A percentile compares a stretch with the other conserved stretches of the same genome.
Conservation (phyloP, 768 basidiomycete species). For the Podaxis mareebaensis region DNA sequence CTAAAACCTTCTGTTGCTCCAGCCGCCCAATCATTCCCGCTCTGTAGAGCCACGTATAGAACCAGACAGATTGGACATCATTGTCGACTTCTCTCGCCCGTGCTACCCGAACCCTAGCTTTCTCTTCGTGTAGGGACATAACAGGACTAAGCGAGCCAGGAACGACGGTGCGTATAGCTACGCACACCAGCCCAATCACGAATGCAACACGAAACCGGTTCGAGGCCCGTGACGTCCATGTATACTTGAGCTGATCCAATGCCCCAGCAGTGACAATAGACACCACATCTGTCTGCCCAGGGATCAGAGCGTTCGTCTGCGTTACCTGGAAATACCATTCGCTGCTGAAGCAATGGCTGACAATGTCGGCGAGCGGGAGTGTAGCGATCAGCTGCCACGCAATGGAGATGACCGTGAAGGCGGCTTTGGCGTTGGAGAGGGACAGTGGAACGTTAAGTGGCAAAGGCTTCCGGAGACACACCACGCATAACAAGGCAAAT, state of each 20-base stretch:
- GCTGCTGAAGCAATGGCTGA: neutral
- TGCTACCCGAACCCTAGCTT: neutral
- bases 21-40: neutral
- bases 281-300: neutral
- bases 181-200: neutral
- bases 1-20: neutral
- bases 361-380: neutral
- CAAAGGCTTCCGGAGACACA: neutral
- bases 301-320: neutral
- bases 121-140: neutral
- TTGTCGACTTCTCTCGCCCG: neutral
- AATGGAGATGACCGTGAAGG: neutral
- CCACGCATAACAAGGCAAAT: neutral
- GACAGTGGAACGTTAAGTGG: neutral
- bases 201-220: neutral
- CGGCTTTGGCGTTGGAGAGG: constrained; percentile 2
- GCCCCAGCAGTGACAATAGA: constrained; percentile 1
- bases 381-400: neutral
- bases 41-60: neutral
- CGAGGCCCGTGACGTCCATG: neutral
- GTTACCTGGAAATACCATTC: constrained; percentile 3
- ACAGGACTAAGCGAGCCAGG: neutral
- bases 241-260: neutral
- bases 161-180: neutral
- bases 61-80: neutral